phyloP scores from a whole-genome alignment of 2,329 filamentous ascomycete genomes.

The Zopfia rhizophila region DNA sequence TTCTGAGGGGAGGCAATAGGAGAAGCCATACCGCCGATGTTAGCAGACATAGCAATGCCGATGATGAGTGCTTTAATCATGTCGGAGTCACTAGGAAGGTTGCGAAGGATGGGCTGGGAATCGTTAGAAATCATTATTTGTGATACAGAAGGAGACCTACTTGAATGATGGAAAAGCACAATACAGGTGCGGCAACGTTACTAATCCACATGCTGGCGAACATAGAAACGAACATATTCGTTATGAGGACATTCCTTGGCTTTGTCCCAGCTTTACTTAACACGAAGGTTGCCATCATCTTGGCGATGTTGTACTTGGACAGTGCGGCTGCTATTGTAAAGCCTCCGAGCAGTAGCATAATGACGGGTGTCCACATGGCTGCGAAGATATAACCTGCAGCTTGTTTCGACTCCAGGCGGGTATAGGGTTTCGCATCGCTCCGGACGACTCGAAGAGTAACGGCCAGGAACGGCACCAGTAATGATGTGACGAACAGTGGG shows the following conservation, averaged over 20 bases:
- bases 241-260: slow-evolving; percentile 88
- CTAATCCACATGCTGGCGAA: slow-evolving; percentile 99
- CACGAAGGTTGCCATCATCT: slow-evolving; percentile 95
- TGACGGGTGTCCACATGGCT: slow-evolving; percentile 99
- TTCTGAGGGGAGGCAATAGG: slow-evolving; percentile 98
- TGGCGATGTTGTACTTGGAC: slow-evolving; percentile 97
- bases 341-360: slow-evolving; percentile 95
- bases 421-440: slow-evolving; percentile 74
- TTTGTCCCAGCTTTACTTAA: slow-evolving; percentile 95
- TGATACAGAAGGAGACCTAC: slow-evolving; percentile 56
- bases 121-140: neutral
- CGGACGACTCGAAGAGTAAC: slow-evolving; percentile 88
- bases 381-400: slow-evolving; percentile 88
- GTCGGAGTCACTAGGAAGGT: slow-evolving; percentile 85
- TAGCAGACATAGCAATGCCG: slow-evolving; percentile 92
- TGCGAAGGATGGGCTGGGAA: slow-evolving; percentile 89
- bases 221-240: slow-evolving; percentile 98
- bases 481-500: slow-evolving; percentile 93
- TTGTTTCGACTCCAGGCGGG: slow-evolving; percentile 78
- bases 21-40: slow-evolving; percentile 95
- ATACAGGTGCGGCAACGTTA: slow-evolving; percentile 94
- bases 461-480: slow-evolving; percentile 92
- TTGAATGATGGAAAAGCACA: slow-evolving; percentile 98
- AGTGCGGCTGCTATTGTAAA: slow-evolving; percentile 95
- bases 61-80: slow-evolving; percentile 97